Base-by-base conservation (phyloP, 352 stramenopile genomes). In the Globisporangium alternatum region DNA sequence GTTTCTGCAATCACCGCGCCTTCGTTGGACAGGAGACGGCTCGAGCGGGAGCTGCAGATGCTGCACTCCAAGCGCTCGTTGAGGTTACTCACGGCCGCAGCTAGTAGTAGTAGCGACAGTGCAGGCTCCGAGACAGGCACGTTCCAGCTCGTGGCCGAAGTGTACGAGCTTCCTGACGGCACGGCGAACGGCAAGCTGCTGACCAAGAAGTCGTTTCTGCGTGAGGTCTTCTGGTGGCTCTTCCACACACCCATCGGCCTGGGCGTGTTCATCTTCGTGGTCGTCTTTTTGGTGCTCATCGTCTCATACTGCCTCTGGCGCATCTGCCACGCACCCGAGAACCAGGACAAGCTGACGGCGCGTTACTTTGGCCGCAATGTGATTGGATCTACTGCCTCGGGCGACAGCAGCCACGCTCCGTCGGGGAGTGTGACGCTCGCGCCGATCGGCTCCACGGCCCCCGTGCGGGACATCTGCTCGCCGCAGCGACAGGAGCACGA, bases 231-330 rank as follows among this genome's bases (percentile, higher is more conserved):
- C 7, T 39, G 66, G 7, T 91, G 83, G 83, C 71, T 89, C 13
- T 80, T 86, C 43, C 55, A 63, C 25, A 75, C 75, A 39, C 64
- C 76, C 2, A 60, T 78, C 0, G 83, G 83, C 39, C 62, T 88
- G 15, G 76, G 53, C 5, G 74, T 89, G 2, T 84, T 91, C 35
- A 58, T 73, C 19, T 77, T 86, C 47, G 45, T 71, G 3, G 55
- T 75, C n/a, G 60, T 77, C 9, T 78, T 78, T 57, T 21, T 86
- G 3, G 39, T 80, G 1, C 65, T 80, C 13, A 66, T 83, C 28
- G 67, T 77, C 5, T 66, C 70, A 45, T 89, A 81, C 64, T 88
- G 78, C 49, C 58, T 81, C 15, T 90, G 78, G 72, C 78, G 80
- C n/a, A 53, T 86, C 15, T 78, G 64, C 30, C 72, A 74, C 55